Evolutionary conservation across 176 grass and related monocot genomes (phyloP), one percentile per base, ranked within the genome.

Genomic region (Olyra latifolia): DNA sequence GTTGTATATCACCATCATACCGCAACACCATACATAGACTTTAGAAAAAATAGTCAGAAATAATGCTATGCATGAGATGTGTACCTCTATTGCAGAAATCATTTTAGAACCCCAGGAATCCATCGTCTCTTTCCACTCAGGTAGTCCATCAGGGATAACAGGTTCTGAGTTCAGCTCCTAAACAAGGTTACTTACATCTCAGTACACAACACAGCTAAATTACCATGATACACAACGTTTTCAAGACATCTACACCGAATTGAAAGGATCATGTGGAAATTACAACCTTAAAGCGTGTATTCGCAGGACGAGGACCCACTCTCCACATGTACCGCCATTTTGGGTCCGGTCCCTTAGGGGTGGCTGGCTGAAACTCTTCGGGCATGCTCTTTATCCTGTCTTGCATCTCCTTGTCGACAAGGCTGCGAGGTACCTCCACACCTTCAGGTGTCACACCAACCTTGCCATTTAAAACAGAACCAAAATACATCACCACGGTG

Each of bases 271-370:
- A 70, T n/a, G 46, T 7, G 59, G 58, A 74, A 56, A 76, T 67
- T 54, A 4, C 52, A 74, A 99, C 96, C 92, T 93, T 87, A 54
- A 99, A 95, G 42, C 84, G 56, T 39, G 96, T 95, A 62, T 79
- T 88, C 61, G 79, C 49, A 3, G 93, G 96, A 23, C 93, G 93
- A 84, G 93, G 88, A 52, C 96, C 93, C 1, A 93, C 91, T 71
- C 96, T 94, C 96, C 96, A 99, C 96, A 95, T 99, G 90, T 99
- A 95, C 15, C 93, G 88, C 96, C 93, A 99, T 84, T 99, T 99
- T 0, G 90, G 96, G 75, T 95, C 96, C 7, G 96, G 96, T 16
- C 96, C 96, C 60, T 78, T 76, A 6, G 96, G 96, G 1, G 85
- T 99, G 25, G 88, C 74, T 32, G 96, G 96, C 66, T 90, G 86